A percentile compares a stretch with the other conserved stretches of the same genome.
Evolutionary conservation across 2,329 filamentous ascomycete genomes (phyloP).

Genomic region (Zalaria sp.): DNA sequence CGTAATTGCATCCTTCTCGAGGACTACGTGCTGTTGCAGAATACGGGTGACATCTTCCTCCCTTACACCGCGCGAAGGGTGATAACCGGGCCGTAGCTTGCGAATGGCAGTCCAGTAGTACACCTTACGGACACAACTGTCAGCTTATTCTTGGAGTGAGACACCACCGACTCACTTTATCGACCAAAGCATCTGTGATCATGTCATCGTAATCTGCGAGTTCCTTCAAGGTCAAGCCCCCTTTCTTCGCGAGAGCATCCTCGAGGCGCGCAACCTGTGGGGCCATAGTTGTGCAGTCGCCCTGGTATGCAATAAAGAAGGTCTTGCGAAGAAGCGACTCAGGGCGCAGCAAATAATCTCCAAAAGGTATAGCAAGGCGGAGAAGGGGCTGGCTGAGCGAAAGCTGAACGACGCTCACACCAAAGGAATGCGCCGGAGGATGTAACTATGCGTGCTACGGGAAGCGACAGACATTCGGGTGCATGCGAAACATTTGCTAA

Average conservation of each 20-base stretch:
- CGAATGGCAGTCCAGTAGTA: conserved; percentile 96
- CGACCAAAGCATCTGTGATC: conserved; percentile 84
- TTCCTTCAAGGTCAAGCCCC: conserved; percentile 71
- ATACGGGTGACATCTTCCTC: conserved; percentile 48
- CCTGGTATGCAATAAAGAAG: no score
- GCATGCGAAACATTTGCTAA: no score
- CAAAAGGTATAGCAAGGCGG: not conserved
- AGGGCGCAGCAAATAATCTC: no score
- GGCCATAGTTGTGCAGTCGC: conserved; percentile 1
- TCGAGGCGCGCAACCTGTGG: conserved; percentile 22
- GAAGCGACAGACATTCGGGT: not conserved
- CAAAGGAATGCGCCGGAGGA: not conserved
- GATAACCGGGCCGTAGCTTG: conserved; percentile 82
- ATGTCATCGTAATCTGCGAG: conserved; percentile 91
- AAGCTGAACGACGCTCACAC: not conserved
- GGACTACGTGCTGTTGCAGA: conserved; percentile 51
- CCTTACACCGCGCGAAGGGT: conserved; percentile 64
- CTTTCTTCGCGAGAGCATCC: conserved; percentile 42
- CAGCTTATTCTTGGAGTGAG: conserved; percentile 3
- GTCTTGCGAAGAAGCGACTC: no score
- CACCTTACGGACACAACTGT: conserved; percentile 39
- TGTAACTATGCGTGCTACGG: not conserved
- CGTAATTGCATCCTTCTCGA: conserved; percentile 54
- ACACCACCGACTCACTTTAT: conserved; percentile 55
- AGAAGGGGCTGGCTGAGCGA: not conserved